Evolutionary conservation across 352 stramenopile species (phyloP), one percentile per base, ranked within the genome.

Genomic region (Globisporangium rhizosaccharum): DNA sequence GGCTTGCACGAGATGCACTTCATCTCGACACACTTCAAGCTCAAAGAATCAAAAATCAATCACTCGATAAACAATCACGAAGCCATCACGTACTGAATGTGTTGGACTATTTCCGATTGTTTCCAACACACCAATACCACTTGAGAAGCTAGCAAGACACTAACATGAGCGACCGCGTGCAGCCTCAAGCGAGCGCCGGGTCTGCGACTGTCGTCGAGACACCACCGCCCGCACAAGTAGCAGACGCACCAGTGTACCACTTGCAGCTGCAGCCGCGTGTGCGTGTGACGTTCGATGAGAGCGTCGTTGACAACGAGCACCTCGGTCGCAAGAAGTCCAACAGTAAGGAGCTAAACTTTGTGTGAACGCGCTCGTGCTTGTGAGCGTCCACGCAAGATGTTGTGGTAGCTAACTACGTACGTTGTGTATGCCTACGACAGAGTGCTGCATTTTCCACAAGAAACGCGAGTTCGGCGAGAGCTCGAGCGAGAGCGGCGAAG

Each of bases 391-490:
- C 12, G 2, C 26, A 28, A 8, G 4, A 12, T 30, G 47, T 15
- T 2, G 7, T 10, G 10, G 39, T 3, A 14, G 18, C 20, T 42
- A 11, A 30, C 3, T 9, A 12, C 17, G 23, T 49, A 6, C 10
- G 33, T 25, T 33, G 51, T 44, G n/a, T 37, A 11, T 41, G 15
- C 15, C 50, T 37, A n/a, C 17, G 1, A 9, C 51, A 95, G 85
- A 92, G 62, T 97, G 91, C 75, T 97, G 91, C 66, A 88, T 97
- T 47, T 97, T 96, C 68, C 89, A 97, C 82, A 97, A 97, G 74
- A 92, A 90, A 59, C 79, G 86, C 49, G 73, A 86, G 49, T 97
- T 97, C 61, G 89, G 85, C 20, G 89, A 96, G 68, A 97, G 87
- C 70, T 96, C 87, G 30, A 96, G 88, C 50, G 90, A 97, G 66